These are phyloP conservation scores for Stropharia rugosoannulata DNA, from an alignment of 768 basidiomycete genomes.

Conservation along the genomic window DNA sequence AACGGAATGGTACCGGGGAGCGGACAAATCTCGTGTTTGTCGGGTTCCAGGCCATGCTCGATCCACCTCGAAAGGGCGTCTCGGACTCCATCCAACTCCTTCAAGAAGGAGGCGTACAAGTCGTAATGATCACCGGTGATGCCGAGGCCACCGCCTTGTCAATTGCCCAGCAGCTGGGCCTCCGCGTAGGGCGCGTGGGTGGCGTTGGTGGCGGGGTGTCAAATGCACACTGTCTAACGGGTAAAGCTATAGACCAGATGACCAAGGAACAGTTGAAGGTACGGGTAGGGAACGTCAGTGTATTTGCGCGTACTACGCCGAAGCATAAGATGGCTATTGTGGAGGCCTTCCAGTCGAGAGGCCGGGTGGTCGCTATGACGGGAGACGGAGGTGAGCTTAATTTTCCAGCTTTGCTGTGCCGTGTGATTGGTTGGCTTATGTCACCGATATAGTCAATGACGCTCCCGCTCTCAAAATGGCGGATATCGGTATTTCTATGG, in stretches of 20 bases:
- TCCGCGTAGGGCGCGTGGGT: conserved; percentile 68
- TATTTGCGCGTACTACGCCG: conserved; percentile 95
- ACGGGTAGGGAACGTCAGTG: conserved; percentile 75
- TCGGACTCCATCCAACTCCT: conserved; percentile 82
- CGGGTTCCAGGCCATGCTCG: conserved; percentile 94
- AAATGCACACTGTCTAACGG: conserved; percentile 63
- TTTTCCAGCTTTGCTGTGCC: not conserved
- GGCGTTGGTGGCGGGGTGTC: conserved; percentile 45
- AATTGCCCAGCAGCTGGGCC: conserved; percentile 83
- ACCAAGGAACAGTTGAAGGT: conserved; percentile 79
- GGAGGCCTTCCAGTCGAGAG: conserved; percentile 87
- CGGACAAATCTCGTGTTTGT: conserved; percentile 76
- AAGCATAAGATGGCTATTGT: conserved; percentile 98
- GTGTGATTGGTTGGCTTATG: conserved; percentile 4
- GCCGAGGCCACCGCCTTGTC: conserved; percentile 88
- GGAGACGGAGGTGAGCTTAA: conserved; percentile 81
- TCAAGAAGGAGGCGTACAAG: conserved; percentile 85
- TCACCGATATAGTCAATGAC: conserved; percentile 69
- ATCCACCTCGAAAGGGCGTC: conserved; percentile 94
- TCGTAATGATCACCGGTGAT: conserved; percentile 99
- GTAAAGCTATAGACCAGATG: conserved; percentile 84
- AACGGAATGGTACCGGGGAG: conserved; percentile 21
- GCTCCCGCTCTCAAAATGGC: conserved; percentile 97
- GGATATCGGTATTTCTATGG: conserved; percentile 97
- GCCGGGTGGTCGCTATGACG: conserved; percentile 95